These are phyloP conservation scores for Acanthamoeba triangularis DNA, from an alignment of 208 protist species.

Conservation along the genomic window DNA sequence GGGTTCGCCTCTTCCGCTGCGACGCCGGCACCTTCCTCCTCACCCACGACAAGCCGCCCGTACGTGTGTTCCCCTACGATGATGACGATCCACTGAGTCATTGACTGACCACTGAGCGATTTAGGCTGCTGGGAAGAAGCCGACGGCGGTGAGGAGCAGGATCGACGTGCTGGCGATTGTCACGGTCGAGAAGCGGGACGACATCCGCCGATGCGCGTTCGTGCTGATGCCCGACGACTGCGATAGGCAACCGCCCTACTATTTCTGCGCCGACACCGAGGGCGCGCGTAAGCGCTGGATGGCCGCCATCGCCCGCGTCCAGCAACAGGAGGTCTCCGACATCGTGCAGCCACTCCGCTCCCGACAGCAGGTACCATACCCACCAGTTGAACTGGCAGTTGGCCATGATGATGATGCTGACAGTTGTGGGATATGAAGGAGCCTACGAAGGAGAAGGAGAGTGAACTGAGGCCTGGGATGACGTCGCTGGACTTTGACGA, in stretches of 20 bases:
- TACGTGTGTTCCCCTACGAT: background rate
- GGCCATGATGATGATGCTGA: background rate
- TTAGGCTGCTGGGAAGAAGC: background rate
- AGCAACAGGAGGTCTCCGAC: background rate
- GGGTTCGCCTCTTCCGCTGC: background rate
- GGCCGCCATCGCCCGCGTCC: background rate
- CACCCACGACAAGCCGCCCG: constrained; percentile 3
- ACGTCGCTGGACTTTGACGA: background rate
- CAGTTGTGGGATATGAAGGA: no score
- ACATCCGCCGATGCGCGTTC: background rate
- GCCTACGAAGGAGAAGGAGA: no score
- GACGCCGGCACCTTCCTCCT: background rate
- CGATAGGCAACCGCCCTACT: background rate
- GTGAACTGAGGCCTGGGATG: background rate
- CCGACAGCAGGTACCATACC: no score
- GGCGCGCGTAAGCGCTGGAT: background rate
- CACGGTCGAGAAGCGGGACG: background rate
- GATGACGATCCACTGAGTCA: background rate
- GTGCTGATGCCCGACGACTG: constrained; percentile 50
- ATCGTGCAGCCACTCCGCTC: background rate
- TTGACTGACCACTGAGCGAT: background rate
- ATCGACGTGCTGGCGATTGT: background rate
- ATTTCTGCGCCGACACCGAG: background rate
- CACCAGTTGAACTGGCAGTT: background rate
- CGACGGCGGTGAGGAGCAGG: background rate